phyloP scores from a whole-genome alignment of 164 flowering plant genomes.

The Vitis riparia region DNA sequence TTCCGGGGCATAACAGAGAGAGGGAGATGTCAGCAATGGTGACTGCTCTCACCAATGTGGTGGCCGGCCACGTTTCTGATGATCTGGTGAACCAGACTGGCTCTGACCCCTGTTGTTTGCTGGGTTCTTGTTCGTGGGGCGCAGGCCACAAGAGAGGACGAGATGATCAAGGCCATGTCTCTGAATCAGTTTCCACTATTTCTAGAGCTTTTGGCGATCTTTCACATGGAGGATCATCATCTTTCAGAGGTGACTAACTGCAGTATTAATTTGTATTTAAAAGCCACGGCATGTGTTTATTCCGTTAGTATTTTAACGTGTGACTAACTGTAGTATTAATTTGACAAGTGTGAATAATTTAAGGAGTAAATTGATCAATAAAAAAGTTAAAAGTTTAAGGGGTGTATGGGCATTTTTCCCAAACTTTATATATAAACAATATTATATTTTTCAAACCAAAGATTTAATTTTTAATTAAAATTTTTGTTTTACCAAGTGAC shows the following conservation, averaged over 20 bases:
- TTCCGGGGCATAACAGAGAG: slow-evolving; percentile 23
- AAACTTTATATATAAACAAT: too few relatives aligned
- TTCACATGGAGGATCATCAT: slow-evolving; percentile 16
- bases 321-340: too few relatives aligned
- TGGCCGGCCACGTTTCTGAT: slow-evolving; percentile 31
- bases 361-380: too few relatives aligned
- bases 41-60: slow-evolving; percentile 51
- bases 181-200: neutral
- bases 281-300: too few relatives aligned
- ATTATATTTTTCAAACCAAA: too few relatives aligned
- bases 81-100: neutral
- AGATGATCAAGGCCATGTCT: slow-evolving; percentile 18
- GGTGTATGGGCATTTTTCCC: too few relatives aligned
- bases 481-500: too few relatives aligned
- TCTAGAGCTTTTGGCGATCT: slow-evolving; percentile 11
- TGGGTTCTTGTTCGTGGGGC: neutral
- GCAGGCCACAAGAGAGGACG: slow-evolving; percentile 32
- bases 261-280: too few relatives aligned
- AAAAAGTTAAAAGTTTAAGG: too few relatives aligned
- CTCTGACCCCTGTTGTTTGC: neutral
- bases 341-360: too few relatives aligned
- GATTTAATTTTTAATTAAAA: too few relatives aligned
- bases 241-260: neutral
- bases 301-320: too few relatives aligned
- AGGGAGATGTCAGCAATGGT: slow-evolving; percentile 63